A percentile compares a stretch with the other conserved stretches of the same genome.
Evolutionary conservation across 2,329 filamentous ascomycete genomes (phyloP).

Genomic region (Xylariaceae sp.): DNA sequence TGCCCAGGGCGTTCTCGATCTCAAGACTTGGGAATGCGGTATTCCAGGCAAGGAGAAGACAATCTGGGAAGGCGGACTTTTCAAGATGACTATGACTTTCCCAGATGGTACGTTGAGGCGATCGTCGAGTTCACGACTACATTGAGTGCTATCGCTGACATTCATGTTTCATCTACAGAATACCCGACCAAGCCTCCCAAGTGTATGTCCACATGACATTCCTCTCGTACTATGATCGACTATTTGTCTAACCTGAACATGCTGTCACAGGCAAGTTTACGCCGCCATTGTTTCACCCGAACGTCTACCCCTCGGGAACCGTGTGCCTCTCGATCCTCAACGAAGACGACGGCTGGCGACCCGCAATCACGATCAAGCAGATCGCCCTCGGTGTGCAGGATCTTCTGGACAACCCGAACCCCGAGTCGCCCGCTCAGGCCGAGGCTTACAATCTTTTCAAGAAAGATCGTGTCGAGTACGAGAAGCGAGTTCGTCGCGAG

Average conservation of each 20-base stretch:
- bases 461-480: constrained; percentile 81
- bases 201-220: constrained; percentile 57
- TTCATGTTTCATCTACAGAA: constrained; percentile 49
- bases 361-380: constrained; percentile 96
- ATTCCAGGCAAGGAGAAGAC: constrained; percentile 96
- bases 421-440: constrained; percentile 91
- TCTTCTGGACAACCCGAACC: constrained; percentile 91
- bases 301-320: constrained; percentile 96
- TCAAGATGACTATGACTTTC: constrained; percentile 89
- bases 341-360: constrained; percentile 98
- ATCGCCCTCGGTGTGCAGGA: constrained; percentile 95
- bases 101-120: constrained; percentile 69
- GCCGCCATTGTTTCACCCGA: constrained; percentile 94
- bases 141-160: constrained; percentile 9
- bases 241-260: constrained; percentile 9
- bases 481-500: constrained; percentile 77
- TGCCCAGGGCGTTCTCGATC: constrained; percentile 73
- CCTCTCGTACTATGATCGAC: neutral
- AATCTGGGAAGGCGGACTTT: constrained; percentile 94
- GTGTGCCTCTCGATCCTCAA: constrained; percentile 96
- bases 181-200: constrained; percentile 99
- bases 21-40: constrained; percentile 95
- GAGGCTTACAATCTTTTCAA: constrained; percentile 97
- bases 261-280: constrained; percentile 76
- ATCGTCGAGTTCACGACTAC: neutral